These are phyloP conservation scores for Epichloe sp. DNA, from an alignment of 2,329 filamentous ascomycete species.

Conservation along the genomic window DNA sequence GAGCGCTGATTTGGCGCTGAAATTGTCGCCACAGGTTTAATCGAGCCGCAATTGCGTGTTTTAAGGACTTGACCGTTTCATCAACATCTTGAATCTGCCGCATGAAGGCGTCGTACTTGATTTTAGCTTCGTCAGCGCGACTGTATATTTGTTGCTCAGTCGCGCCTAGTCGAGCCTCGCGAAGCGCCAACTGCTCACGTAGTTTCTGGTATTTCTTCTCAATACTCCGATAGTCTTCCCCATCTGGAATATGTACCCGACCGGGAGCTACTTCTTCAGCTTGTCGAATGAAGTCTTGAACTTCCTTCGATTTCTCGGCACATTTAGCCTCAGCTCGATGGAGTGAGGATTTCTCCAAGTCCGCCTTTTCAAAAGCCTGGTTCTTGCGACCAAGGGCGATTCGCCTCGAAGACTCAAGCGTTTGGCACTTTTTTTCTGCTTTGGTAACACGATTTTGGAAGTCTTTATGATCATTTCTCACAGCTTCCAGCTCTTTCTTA, in stretches of 20 bases:
- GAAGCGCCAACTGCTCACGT: constrained; percentile 41
- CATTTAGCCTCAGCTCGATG: constrained; percentile 31
- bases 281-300: constrained; percentile 40
- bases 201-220: constrained; percentile 42
- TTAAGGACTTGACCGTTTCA: constrained; percentile 31
- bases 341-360: constrained; percentile 33
- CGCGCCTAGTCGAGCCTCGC: constrained; percentile 45
- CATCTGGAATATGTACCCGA: constrained; percentile 49
- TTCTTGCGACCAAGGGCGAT: constrained; percentile 51
- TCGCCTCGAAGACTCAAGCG: constrained; percentile 33
- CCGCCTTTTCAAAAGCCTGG: constrained; percentile 36
- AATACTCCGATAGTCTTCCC: constrained; percentile 47
- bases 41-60: constrained; percentile 53
- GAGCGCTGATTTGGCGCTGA: constrained; percentile 71
- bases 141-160: constrained; percentile 51
- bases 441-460: constrained; percentile 39
- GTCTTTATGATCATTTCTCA: constrained; percentile 23
- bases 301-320: constrained; percentile 30
- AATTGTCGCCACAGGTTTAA: constrained; percentile 69
- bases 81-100: constrained; percentile 26
- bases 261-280: constrained; percentile 39
- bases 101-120: constrained; percentile 30
- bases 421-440: constrained; percentile 38
- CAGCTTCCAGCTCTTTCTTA: constrained; percentile 22
- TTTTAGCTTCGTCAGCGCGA: constrained; percentile 26